Evolutionary conservation across 208 protist species (phyloP).

Genomic region (Leishmania turanica): DNA sequence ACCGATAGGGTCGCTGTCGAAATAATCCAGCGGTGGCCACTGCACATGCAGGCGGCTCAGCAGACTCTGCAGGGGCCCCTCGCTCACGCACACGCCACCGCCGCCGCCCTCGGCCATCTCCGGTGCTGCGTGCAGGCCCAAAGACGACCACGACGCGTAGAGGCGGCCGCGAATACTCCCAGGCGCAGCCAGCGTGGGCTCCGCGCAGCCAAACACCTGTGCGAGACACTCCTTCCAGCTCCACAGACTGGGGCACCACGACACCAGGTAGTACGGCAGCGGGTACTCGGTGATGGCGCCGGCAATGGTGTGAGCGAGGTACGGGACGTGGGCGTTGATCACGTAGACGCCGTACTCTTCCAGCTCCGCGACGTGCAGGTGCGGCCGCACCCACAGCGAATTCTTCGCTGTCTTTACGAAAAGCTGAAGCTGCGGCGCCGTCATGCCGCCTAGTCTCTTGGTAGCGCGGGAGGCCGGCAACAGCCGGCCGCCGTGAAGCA

Average conservation of each 20-base stretch:
- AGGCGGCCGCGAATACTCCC: conserved; percentile 36
- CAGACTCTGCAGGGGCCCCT: conserved; percentile 30
- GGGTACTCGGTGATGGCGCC: not conserved
- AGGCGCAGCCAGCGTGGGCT: conserved; percentile 23
- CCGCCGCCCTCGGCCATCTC: conserved; percentile 22
- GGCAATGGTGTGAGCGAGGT: conserved; percentile 15
- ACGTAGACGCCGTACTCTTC: conserved; percentile 37
- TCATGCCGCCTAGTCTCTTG: conserved; percentile 38
- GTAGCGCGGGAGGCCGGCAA: conserved; percentile 30
- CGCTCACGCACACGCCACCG: conserved; percentile 30
- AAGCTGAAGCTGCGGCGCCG: conserved; percentile 32
- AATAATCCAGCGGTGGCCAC: conserved; percentile 19
- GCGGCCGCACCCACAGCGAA: conserved; percentile 24
- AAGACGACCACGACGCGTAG: conserved; percentile 17
- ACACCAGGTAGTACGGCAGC: conserved; percentile 38
- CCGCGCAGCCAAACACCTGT: conserved; percentile 17
- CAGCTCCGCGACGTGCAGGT: conserved; percentile 34
- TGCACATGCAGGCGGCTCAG: conserved; percentile 24
- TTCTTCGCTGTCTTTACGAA: conserved; percentile 21
- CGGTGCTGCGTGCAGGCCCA: conserved; percentile 31
- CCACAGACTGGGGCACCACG: conserved; percentile 18
- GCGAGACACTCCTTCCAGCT: conserved; percentile 26
- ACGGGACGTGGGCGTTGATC: conserved; percentile 36
- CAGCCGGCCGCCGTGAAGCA: conserved; percentile 27
- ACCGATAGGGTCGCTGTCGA: conserved; percentile 34